A percentile compares a stretch with the other conserved stretches of the same genome.
These are phyloP conservation scores for Citrullus colocynthis DNA, from an alignment of 306 rosid genomes.

Conservation along the genomic window DNA sequence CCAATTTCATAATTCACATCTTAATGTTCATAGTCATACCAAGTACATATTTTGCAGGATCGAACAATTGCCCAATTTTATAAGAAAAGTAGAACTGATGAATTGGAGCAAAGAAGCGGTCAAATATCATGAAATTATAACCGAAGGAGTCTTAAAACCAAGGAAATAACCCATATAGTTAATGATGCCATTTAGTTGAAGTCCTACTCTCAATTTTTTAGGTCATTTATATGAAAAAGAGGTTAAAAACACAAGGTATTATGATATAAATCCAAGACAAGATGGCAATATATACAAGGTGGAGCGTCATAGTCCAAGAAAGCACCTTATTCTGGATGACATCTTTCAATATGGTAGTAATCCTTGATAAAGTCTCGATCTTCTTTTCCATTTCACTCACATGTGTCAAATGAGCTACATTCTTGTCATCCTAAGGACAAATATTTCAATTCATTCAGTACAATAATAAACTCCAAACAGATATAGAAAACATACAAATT, in stretches of 20 bases:
- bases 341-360: conserved; percentile 77
- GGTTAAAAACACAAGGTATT: neutral
- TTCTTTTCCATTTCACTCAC: conserved; percentile 93
- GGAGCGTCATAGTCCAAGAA: neutral
- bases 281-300: neutral
- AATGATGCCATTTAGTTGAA: neutral
- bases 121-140: neutral
- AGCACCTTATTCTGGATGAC: conserved; percentile 94
- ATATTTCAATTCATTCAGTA: conserved; percentile 9
- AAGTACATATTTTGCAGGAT: neutral
- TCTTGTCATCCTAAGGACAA: conserved; percentile 68
- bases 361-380: conserved; percentile 69
- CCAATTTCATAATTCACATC: neutral
- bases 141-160: neutral
- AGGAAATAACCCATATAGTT: neutral
- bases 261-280: neutral
- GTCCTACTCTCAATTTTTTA: neutral
- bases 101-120: neutral
- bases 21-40: neutral
- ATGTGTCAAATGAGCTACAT: conserved; percentile 89
- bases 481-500: neutral
- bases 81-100: neutral
- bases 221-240: neutral
- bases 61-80: neutral
- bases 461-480: neutral